These are phyloP conservation scores for Venturia pyrina DNA, from an alignment of 2,329 filamentous ascomycete genomes.

Conservation along the genomic window DNA sequence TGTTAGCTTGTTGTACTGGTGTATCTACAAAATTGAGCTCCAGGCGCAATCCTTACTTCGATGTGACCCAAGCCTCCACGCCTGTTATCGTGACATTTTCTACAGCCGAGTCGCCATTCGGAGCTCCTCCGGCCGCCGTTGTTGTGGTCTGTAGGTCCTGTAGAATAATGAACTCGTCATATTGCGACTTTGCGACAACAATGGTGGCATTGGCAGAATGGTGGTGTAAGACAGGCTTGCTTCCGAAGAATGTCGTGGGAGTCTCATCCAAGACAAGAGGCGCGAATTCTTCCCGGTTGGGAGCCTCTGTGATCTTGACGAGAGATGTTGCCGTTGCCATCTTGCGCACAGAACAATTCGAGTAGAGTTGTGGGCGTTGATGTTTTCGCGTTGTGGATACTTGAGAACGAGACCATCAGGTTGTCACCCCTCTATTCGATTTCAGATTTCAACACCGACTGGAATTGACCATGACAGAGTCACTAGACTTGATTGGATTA, in stretches of 20 bases:
- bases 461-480: no score
- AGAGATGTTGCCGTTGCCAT: background rate
- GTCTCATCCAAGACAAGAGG: slow-evolving; percentile 61
- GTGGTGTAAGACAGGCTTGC: slow-evolving; percentile 61
- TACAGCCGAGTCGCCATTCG: background rate
- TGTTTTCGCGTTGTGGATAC: background rate
- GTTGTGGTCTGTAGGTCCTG: slow-evolving; percentile 40
- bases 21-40: background rate
- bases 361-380: background rate
- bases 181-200: slow-evolving; percentile 46
- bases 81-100: slow-evolving; percentile 18
- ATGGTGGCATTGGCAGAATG: slow-evolving; percentile 49
- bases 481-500: no score
- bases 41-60: slow-evolving; percentile 24
- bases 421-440: no score
- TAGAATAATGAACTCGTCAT: slow-evolving; percentile 36
- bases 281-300: slow-evolving; percentile 37
- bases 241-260: slow-evolving; percentile 60
- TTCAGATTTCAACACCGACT: background rate
- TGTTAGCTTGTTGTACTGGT: background rate
- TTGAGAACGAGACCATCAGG: background rate
- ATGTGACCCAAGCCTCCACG: slow-evolving; percentile 39
- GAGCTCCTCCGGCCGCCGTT: slow-evolving; percentile 20
- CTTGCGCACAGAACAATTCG: background rate
- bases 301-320: slow-evolving; percentile 2